Evolutionary conservation across 176 grass and related monocot species (phyloP).

Genomic region (Eremochloa ophiuroides): DNA sequence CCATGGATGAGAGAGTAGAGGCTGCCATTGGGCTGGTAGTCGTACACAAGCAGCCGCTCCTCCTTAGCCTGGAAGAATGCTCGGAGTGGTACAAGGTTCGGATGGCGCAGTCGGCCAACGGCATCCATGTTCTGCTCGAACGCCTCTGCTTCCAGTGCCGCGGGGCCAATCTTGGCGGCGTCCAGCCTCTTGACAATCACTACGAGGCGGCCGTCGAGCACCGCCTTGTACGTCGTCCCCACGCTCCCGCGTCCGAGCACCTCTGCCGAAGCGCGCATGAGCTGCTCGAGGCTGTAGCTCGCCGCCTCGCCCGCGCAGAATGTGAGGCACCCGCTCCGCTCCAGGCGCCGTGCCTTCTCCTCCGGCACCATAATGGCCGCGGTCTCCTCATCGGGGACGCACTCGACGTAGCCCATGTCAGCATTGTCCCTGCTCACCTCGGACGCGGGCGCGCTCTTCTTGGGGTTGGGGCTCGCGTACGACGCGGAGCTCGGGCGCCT

Average conservation of each 20-base stretch:
- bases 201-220: constrained; percentile 56
- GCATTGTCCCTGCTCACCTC: constrained; percentile 30
- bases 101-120: constrained; percentile 80
- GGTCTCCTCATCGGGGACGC: constrained; percentile 51
- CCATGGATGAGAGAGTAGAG: constrained; percentile 81
- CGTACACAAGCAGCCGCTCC: constrained; percentile 91
- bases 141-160: constrained; percentile 46
- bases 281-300: constrained; percentile 79
- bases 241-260: constrained; percentile 83
- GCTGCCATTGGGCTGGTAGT: constrained; percentile 94
- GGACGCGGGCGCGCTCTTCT: constrained; percentile 44
- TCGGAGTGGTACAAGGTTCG: constrained; percentile 72
- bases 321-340: constrained; percentile 71
- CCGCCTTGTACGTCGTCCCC: constrained; percentile 90
- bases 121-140: constrained; percentile 96
- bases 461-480: constrained; percentile 40
- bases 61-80: constrained; percentile 97
- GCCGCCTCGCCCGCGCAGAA: constrained; percentile 85
- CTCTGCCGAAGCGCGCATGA: constrained; percentile 92
- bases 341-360: constrained; percentile 74
- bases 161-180: constrained; percentile 55
- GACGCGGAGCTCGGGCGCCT: constrained; percentile 34
- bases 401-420: constrained; percentile 43
- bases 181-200: constrained; percentile 93
- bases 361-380: constrained; percentile 68